A percentile compares a stretch with the other conserved stretches of the same genome.
Conservation (phyloP, 129 eudicot species). For the Saposhnikovia divaricata region DNA sequence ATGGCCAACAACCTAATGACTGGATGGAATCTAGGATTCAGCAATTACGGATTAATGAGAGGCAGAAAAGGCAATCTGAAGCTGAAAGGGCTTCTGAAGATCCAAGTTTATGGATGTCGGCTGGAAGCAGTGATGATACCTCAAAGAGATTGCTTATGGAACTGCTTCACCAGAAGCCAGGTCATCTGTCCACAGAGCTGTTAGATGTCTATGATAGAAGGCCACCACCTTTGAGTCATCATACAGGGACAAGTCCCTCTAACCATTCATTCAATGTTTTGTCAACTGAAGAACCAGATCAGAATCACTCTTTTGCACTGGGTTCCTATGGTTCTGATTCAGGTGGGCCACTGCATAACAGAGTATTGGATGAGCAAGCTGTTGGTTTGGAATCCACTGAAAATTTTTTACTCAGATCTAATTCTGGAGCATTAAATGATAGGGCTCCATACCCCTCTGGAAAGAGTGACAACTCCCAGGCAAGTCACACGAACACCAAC, state of each 20-base stretch:
- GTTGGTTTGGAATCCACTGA: slow-evolving; percentile 31
- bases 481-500: slow-evolving; percentile 16
- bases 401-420: slow-evolving; percentile 31
- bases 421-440: slow-evolving; percentile 28
- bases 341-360: slow-evolving; percentile 28
- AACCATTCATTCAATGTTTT: slow-evolving; percentile 30
- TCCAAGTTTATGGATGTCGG: slow-evolving; percentile 70
- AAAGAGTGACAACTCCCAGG: slow-evolving; percentile 21
- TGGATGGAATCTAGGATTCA: slow-evolving; percentile 69
- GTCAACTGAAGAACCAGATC: slow-evolving; percentile 41
- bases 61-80: slow-evolving; percentile 51
- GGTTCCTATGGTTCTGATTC: slow-evolving; percentile 57
- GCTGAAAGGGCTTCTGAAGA: slow-evolving; percentile 40
- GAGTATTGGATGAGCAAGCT: slow-evolving; percentile 26
- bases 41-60: slow-evolving; percentile 55
- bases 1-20: slow-evolving; percentile 49
- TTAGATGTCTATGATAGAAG: slow-evolving; percentile 39
- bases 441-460: slow-evolving; percentile 24
- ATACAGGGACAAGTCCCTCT: slow-evolving; percentile 28
- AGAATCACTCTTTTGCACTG: slow-evolving; percentile 32
- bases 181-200: slow-evolving; percentile 32
- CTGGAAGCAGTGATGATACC: slow-evolving; percentile 64
- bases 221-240: slow-evolving; percentile 28
- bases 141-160: slow-evolving; percentile 87
- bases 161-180: slow-evolving; percentile 61